These are phyloP conservation scores for Chlorella sp. DNA, from an alignment of 139 green algal species.

Conservation along the genomic window DNA sequence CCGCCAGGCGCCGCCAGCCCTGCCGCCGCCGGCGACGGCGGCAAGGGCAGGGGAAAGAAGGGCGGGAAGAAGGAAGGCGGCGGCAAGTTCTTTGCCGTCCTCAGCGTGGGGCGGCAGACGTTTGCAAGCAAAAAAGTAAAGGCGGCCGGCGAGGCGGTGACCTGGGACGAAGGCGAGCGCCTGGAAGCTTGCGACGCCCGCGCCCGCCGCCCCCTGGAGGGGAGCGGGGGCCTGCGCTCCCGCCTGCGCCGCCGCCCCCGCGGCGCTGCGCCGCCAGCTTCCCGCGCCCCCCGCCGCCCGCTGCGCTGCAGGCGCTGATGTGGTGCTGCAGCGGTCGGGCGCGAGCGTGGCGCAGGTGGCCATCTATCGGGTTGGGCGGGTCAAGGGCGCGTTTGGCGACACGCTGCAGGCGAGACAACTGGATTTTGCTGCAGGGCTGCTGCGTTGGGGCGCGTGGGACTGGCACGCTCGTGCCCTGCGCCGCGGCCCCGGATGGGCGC, in stretches of 20 bases:
- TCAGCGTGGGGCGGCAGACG: slow-evolving; percentile 3
- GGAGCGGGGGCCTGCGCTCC: too few relatives aligned
- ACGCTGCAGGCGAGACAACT: slow-evolving; percentile 9
- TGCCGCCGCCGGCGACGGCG: too few relatives aligned
- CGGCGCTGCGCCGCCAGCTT: too few relatives aligned
- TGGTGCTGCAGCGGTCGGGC: slow-evolving; percentile 41
- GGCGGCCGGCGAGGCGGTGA: not conserved
- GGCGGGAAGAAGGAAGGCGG: too few relatives aligned
- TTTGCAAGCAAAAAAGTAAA: slow-evolving; percentile 9
- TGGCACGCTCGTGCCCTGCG: not conserved
- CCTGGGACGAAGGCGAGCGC: too few relatives aligned
- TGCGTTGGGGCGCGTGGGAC: not conserved
- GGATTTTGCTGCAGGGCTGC: not conserved
- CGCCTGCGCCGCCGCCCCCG: not conserved
- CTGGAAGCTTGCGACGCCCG: too few relatives aligned
- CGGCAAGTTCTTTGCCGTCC: slow-evolving; percentile 3
- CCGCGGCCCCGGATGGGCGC: not conserved
- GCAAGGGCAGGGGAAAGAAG: too few relatives aligned
- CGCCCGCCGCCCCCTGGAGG: too few relatives aligned
- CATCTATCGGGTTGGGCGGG: slow-evolving; percentile 19
- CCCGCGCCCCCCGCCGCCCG: not conserved
- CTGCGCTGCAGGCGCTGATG: slow-evolving; percentile 10
- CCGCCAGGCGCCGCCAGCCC: too few relatives aligned
- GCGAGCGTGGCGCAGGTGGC: slow-evolving; percentile 39
- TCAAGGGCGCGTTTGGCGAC: slow-evolving; percentile 34